Percentiles rank a stretch among this genome's conserved stretches.
Evolutionary conservation across 2,329 filamentous ascomycete species (phyloP).

Genomic region (Thielaviopsis musarum): DNA sequence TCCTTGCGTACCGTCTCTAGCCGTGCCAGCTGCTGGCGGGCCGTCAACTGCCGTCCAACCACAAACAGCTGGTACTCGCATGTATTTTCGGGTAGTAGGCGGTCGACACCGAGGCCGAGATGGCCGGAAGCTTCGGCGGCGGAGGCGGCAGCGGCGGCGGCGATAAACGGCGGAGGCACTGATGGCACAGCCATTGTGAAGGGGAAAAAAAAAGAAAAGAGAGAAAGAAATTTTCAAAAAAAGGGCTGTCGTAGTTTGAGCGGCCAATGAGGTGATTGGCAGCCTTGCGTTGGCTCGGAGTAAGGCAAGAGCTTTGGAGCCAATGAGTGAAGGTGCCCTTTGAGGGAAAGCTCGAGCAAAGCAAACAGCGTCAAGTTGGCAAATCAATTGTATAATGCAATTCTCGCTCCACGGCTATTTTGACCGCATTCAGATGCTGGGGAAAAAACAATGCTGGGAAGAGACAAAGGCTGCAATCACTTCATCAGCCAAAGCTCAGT

Average conservation of each 20-base stretch:
- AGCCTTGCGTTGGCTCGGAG: background rate
- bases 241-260: background rate
- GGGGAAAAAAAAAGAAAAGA: background rate
- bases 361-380: no score
- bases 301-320: background rate
- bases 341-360: no score
- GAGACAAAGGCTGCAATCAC: no score
- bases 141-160: background rate
- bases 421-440: no score
- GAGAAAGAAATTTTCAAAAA: background rate
- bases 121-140: background rate
- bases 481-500: no score
- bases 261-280: no score
- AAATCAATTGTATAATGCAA: no score
- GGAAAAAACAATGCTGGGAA: no score
- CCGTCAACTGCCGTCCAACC: slow-evolving; percentile 36
- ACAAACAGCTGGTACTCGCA: slow-evolving; percentile 73
- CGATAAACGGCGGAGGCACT: background rate
- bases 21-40: slow-evolving; percentile 40
- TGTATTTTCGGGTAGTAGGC: slow-evolving; percentile 55
- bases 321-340: no score
- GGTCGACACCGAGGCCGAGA: background rate
- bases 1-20: slow-evolving; percentile 59
- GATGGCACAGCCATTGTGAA: background rate
- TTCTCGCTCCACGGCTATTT: no score